Base-by-base conservation (phyloP, 1,284 basidiomycete genomes). In the Farysia itapuensis region DNA sequence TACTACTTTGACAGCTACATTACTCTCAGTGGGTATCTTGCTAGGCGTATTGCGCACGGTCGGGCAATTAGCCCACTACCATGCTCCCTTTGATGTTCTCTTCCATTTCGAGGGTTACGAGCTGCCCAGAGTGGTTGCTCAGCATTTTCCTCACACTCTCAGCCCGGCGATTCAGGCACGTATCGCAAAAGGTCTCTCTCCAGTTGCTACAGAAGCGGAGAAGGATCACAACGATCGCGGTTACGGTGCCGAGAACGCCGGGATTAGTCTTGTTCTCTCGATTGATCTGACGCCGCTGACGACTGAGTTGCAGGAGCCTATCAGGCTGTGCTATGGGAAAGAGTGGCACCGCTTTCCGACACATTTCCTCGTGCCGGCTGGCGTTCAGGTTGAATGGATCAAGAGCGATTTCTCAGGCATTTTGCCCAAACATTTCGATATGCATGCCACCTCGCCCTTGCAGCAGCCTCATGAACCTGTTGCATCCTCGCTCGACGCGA, bases 301-400 rank as follows among this genome's bases (percentile, higher is more conserved):
- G 15, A 36, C 24, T 7, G 33, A 5, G 16, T 43, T 59, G 23
- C 38, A 40, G 14, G 28, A 31, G 75, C 47, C 57, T 3, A 35
- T 65, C 13, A 25, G 59, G 19, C 37, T 98, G 2, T 99, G 95
- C 79, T 82, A 89, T 43, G 91, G 87, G 24, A 90, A 93, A 73
- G 94, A 98, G 78, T 98, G 95, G 95, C 82, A 97, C 74, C 83
- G 94, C 13, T 99, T 93, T 81, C 90, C 93, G 0, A 84, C 88
- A 1, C 87, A 88, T 74, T 97, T 89, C 78, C 83, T 94, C 36
- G 82, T 97, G 15, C 92, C 94, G 1, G 83, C 87, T 43, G 87
- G 84, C 14, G 80, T 96, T 44, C 82, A 85, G 35, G 85, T 94
- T 13, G 82, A 87, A 54, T 97, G 91, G 79, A 80, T 97, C 74